Percentiles rank a stretch among this genome's conserved stretches.
phyloP scores from a whole-genome alignment of 2,329 filamentous ascomycete species.

The Fusarium abutilonis region DNA sequence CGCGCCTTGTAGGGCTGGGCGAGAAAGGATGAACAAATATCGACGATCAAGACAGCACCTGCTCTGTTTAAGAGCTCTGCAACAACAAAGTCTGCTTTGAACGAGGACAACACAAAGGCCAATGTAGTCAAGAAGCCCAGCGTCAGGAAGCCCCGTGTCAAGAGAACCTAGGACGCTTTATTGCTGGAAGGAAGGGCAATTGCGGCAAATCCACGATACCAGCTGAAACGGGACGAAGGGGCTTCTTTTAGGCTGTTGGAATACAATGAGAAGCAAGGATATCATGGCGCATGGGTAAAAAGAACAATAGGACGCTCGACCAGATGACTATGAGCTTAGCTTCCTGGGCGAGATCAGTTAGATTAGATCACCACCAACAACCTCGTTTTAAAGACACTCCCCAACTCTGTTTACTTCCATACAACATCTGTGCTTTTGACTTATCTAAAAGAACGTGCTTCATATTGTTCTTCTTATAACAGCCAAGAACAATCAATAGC shows the following conservation, averaged over 20 bases:
- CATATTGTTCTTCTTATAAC: conserved; percentile 31
- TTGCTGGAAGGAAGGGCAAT: not conserved
- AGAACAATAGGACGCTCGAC: conserved; percentile 11
- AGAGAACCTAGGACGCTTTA: conserved; percentile 17
- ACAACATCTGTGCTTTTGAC: conserved; percentile 1
- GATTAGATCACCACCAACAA: conserved; percentile 13
- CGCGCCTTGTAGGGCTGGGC: conserved; percentile 58
- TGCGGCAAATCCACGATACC: not conserved
- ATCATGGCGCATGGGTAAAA: conserved; percentile 3
- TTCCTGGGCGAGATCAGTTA: not conserved
- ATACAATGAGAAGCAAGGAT: conserved; percentile 1
- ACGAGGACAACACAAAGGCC: conserved; percentile 19
- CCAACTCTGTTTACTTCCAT: conserved; percentile 1
- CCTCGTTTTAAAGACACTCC: conserved; percentile 1
- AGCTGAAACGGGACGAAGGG: not conserved
- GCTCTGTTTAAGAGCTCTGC: conserved; percentile 6
- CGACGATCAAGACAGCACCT: conserved; percentile 8
- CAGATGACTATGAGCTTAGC: not conserved
- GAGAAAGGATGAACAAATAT: conserved; percentile 5
- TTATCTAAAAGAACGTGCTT: not conserved
- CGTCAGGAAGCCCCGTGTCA: conserved; percentile 10
- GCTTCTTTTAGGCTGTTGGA: conserved; percentile 2
- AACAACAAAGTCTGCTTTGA: conserved; percentile 6
- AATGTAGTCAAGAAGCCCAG: conserved; percentile 20
- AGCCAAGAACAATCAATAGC: conserved; percentile 38